Base-by-base conservation (phyloP, 73 alveolate species). In the Effrenium voratum region DNA sequence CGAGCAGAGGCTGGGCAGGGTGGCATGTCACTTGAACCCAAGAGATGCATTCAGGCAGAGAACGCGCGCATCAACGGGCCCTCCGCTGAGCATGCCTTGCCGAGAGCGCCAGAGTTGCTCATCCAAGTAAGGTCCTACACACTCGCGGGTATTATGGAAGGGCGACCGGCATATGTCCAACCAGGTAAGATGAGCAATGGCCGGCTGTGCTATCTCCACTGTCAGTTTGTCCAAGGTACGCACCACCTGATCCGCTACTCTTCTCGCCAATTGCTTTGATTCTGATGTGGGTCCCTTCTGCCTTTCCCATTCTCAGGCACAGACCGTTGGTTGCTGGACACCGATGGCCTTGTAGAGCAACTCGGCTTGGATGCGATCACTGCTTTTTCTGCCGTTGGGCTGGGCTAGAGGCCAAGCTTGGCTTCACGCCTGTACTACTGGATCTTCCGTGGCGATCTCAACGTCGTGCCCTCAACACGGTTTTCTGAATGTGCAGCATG, bases 141-240 rank as follows among this genome's bases (percentile, higher is more conserved):
- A 0, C 85, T 87, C 36, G 95, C 95, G 5, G 95, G 95, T 22
- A 72, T 63, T 38, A 87, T 87, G 84, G 95, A 87, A 49, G 95
- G 95, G 30, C 95, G 95, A 5, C 95, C 95, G 13, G 95, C 95
- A 32, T 87, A 87, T 63, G 95, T 87, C 50, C 95, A 60, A 84
- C 95, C 95, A 87, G 95, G 95, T 40, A 28, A n/a, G 43, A 5
- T 5, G n/a, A 52, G 32, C 40, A 22, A 83, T 32, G 13, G 26
- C 2, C 16, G 44, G 12, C 0, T 79, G 90, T 44, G 47, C 44
- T 44, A 15, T 10, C 44, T 79, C 30, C 34, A 0, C 26, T 24
- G n/a, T 41, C 34, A 19, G 55, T 75, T 75, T 36, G n/a, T 12
- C 55, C 41, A 30, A 87, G 95, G 95, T 30, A 87, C 95, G 30